Conservation (phyloP, 257 asterid genomes). For the Dorcoceras hygrometricum region DNA sequence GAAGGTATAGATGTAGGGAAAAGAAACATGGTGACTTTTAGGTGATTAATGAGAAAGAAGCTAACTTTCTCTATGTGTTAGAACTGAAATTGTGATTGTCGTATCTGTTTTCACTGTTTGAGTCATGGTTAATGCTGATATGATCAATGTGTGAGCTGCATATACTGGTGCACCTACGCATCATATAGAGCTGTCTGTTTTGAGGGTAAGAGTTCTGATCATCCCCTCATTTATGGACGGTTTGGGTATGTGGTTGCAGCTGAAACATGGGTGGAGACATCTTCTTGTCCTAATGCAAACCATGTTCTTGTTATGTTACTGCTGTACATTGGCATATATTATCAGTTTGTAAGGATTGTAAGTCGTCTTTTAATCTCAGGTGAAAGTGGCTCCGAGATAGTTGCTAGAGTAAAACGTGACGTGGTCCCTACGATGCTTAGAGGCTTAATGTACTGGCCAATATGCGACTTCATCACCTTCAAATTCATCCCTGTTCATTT, state of each 20-base stretch:
- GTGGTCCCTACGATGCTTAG: slow-evolving; percentile 60
- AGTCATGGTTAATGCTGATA: neutral
- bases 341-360: slow-evolving; percentile 1
- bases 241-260: neutral
- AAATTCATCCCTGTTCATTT: slow-evolving; percentile 81
- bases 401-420: slow-evolving; percentile 80
- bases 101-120: neutral
- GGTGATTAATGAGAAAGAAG: neutral
- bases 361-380: slow-evolving; percentile 41
- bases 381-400: slow-evolving; percentile 66
- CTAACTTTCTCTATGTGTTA: neutral
- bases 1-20: neutral
- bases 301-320: neutral
- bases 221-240: neutral
- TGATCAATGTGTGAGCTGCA: slow-evolving; percentile 3
- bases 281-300: neutral
- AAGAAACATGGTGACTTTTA: neutral
- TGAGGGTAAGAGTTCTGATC: neutral
- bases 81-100: neutral
- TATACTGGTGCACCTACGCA: neutral
- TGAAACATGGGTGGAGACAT: neutral
- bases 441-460: slow-evolving; percentile 81
- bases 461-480: slow-evolving; percentile 82
- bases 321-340: neutral
- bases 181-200: neutral